Conservation (phyloP, 192 early-diverging fungal species). For the Coemansia nantahalensis region DNA sequence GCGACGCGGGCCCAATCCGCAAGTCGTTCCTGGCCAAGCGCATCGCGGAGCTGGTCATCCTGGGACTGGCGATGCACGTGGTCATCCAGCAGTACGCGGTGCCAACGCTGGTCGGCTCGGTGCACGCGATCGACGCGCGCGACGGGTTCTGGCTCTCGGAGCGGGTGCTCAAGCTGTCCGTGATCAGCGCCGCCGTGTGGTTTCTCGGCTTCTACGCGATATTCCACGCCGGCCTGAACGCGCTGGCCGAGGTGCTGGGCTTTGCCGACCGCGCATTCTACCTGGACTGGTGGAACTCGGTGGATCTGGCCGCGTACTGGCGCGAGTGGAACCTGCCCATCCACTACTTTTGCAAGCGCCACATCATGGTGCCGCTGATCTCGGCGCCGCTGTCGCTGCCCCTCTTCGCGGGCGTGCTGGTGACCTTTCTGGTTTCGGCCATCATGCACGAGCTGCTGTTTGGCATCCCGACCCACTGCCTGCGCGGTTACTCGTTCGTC, state of each 20-base stretch:
- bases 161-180: slow-evolving; percentile 83
- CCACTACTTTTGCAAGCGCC: slow-evolving; percentile 83
- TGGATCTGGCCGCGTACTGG: slow-evolving; percentile 80
- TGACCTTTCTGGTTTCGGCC: slow-evolving; percentile 81
- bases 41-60: slow-evolving; percentile 65
- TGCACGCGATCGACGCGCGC: slow-evolving; percentile 67
- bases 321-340: slow-evolving; percentile 90
- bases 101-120: slow-evolving; percentile 75
- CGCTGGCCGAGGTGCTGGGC: slow-evolving; percentile 72
- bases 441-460: slow-evolving; percentile 84
- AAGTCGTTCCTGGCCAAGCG: slow-evolving; percentile 77
- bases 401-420: slow-evolving; percentile 53
- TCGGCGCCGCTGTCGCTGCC: slow-evolving; percentile 61
- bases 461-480: slow-evolving; percentile 76
- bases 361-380: slow-evolving; percentile 80
- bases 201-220: slow-evolving; percentile 86
- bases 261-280: slow-evolving; percentile 91
- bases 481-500: slow-evolving; percentile 79
- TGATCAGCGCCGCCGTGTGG: slow-evolving; percentile 76
- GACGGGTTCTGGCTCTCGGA: slow-evolving; percentile 68
- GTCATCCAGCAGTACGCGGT: slow-evolving; percentile 76
- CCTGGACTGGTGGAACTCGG: slow-evolving; percentile 87
- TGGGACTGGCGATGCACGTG: slow-evolving; percentile 73
- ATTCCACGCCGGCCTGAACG: slow-evolving; percentile 81
- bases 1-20: slow-evolving; percentile 59